Conservation (phyloP, 148 eudicot genomes). For the Talinum fruticosum region DNA sequence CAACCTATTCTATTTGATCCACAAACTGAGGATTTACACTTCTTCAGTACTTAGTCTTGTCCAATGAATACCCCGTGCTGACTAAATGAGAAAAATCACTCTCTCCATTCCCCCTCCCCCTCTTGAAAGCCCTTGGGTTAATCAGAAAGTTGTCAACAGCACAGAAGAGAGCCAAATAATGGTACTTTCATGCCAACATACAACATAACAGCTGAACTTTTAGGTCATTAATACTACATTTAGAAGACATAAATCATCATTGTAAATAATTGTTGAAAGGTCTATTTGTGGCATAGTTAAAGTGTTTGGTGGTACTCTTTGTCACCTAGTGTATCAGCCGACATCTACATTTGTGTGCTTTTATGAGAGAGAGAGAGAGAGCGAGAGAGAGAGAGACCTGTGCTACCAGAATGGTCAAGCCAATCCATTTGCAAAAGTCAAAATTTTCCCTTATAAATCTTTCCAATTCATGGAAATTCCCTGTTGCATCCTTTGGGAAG, state of each 20-base stretch:
- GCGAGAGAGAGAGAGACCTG: constrained; percentile 51
- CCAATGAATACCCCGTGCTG: too few species aligned
- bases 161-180: not conserved
- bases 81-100: not conserved
- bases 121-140: not conserved
- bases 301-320: not conserved
- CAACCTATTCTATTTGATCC: too few species aligned
- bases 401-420: constrained; percentile 52
- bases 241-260: not conserved
- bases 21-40: too few species aligned
- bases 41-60: too few species aligned
- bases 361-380: not conserved
- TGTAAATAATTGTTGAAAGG: not conserved
- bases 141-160: not conserved
- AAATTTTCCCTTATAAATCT: constrained; percentile 54
- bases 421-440: constrained; percentile 82
- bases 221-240: too few species aligned
- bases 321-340: not conserved
- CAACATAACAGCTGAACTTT: not conserved
- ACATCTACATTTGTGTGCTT: not conserved
- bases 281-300: not conserved
- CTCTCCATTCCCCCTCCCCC: not conserved
- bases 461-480: constrained; percentile 49
- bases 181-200: not conserved
- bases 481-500: constrained; percentile 65